A percentile compares a stretch with the other conserved stretches of the same genome.
phyloP scores from a whole-genome alignment of 805 yeast species.

The Candida insectorum region DNA sequence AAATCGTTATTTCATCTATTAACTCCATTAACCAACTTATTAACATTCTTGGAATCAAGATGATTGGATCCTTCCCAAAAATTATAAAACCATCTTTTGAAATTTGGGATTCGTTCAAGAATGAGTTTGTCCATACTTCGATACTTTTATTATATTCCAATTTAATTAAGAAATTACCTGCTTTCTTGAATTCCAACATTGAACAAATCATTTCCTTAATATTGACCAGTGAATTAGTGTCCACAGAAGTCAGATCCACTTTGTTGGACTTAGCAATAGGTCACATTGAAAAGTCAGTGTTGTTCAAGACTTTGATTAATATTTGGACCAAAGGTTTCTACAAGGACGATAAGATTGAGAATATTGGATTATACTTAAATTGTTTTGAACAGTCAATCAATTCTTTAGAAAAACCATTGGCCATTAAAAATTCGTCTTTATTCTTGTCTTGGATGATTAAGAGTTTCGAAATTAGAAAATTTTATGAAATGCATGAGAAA shows the following conservation, averaged over 20 bases:
- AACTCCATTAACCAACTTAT: conserved; percentile 69
- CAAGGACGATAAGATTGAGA: conserved; percentile 28
- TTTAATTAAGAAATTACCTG: conserved; percentile 78
- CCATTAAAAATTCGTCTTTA: conserved; percentile 63
- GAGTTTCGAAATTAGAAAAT: conserved; percentile 65
- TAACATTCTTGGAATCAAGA: conserved; percentile 76
- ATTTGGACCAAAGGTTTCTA: conserved; percentile 53
- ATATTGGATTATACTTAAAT: conserved; percentile 67
- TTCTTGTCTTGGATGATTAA: conserved; percentile 68
- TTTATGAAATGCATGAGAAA: conserved; percentile 27
- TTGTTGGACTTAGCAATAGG: conserved; percentile 60
- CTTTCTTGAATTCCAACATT: conserved; percentile 64
- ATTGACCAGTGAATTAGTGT: conserved; percentile 55
- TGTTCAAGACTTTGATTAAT: conserved; percentile 57
- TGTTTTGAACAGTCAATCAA: conserved; percentile 66
- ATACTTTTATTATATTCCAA: conserved; percentile 69
- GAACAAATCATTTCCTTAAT: conserved; percentile 58
- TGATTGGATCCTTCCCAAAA: conserved; percentile 80
- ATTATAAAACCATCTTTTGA: conserved; percentile 72
- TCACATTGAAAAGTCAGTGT: conserved; percentile 62
- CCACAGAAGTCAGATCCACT: conserved; percentile 57
- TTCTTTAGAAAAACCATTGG: conserved; percentile 66
- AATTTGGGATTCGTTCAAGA: conserved; percentile 42
- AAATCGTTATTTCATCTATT: conserved; percentile 68
- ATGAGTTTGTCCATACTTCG: conserved; percentile 59